Evolutionary conservation across 257 asterid genomes (phyloP).

Genomic region (Dorcoceras hygrometricum): DNA sequence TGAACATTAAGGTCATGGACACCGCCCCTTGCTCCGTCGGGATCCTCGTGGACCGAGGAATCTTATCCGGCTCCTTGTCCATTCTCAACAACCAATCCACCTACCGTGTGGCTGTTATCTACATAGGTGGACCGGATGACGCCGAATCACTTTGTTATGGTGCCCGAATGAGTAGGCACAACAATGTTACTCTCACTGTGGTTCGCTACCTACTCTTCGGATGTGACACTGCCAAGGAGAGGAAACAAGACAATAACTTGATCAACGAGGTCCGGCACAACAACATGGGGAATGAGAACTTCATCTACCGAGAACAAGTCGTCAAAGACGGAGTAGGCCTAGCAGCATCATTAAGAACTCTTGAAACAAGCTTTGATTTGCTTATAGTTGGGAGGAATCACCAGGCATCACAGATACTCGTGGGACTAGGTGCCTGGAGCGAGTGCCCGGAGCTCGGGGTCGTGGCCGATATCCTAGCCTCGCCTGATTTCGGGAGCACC

Average conservation of each 20-base stretch:
- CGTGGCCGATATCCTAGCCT: conserved; percentile 68
- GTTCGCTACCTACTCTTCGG: conserved; percentile 65
- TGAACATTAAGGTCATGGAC: conserved; percentile 56
- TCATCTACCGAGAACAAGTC: conserved; percentile 63
- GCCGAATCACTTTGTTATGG: conserved; percentile 72
- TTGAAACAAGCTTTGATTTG: conserved; percentile 48
- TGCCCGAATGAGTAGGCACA: conserved; percentile 54
- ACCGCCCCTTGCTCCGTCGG: conserved; percentile 71
- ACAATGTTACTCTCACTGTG: conserved; percentile 51
- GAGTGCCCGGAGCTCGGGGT: conserved; percentile 88
- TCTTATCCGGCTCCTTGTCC: conserved; percentile 41
- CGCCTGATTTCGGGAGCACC: conserved; percentile 49
- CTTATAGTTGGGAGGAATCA: conserved; percentile 64
- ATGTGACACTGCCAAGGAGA: conserved; percentile 50
- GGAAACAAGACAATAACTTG: conserved; percentile 50
- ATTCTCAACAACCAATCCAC: conserved; percentile 41
- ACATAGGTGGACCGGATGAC: conserved; percentile 76
- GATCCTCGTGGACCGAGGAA: conserved; percentile 60
- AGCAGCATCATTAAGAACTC: conserved; percentile 41
- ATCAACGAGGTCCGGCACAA: conserved; percentile 59
- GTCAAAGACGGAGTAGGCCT: conserved; percentile 70
- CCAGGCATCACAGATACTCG: conserved; percentile 50
- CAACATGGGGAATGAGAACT: conserved; percentile 48
- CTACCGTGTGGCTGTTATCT: conserved; percentile 55
- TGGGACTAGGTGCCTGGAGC: conserved; percentile 76